phyloP scores from a whole-genome alignment of 106 monocot species.

The Dendrobium huoshanense region DNA sequence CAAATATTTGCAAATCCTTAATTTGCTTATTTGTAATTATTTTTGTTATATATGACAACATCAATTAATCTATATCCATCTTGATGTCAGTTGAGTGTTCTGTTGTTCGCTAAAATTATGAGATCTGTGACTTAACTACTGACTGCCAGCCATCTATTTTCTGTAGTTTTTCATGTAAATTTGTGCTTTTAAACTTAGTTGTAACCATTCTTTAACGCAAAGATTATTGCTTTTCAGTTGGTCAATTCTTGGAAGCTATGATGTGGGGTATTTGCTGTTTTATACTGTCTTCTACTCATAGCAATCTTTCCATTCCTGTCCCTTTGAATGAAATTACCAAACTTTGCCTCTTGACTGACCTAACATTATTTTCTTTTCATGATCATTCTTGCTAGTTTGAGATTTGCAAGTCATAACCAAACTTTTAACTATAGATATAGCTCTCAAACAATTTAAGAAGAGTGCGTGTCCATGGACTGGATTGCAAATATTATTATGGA shows the following conservation, averaged over 20 bases:
- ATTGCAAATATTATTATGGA: too few relatives aligned
- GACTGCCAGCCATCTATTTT: background rate
- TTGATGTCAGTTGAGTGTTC: background rate
- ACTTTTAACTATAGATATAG: background rate
- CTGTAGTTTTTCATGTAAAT: background rate
- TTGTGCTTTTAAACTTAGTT: background rate
- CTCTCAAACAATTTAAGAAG: too few relatives aligned
- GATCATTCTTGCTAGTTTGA: background rate
- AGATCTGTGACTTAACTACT: background rate
- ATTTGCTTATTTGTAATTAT: background rate
- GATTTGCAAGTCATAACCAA: background rate
- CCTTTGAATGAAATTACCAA: background rate
- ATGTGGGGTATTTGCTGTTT: background rate
- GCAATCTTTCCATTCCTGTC: background rate
- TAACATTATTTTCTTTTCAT: background rate
- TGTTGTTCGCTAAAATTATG: background rate
- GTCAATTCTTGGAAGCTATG: background rate
- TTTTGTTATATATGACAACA: background rate
- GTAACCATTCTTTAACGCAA: background rate
- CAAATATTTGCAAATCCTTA: background rate
- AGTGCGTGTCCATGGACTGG: too few relatives aligned
- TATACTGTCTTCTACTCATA: too few relatives aligned
- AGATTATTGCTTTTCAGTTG: background rate
- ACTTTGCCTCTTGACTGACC: background rate
- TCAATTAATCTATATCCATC: background rate